Evolutionary conservation across 2,329 filamentous ascomycete genomes (phyloP).

Genomic region (Phialocephala sp.): DNA sequence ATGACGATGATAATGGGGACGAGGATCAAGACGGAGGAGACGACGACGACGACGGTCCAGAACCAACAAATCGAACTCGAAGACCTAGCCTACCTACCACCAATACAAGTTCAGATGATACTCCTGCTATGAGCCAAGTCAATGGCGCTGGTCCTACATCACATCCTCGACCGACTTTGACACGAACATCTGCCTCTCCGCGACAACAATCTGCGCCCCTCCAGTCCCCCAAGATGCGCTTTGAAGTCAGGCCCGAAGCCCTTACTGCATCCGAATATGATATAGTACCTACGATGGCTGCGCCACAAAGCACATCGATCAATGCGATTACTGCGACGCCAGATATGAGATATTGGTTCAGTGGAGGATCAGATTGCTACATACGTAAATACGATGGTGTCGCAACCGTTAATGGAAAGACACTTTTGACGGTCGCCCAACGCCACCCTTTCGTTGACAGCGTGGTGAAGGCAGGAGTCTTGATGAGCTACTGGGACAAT

Average conservation of each 20-base stretch:
- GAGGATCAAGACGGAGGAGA: constrained; percentile 56
- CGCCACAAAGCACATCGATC: constrained; percentile 93
- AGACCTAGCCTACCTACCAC: constrained; percentile 38
- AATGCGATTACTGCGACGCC: constrained; percentile 92
- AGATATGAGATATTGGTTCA: constrained; percentile 94
- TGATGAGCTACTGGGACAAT: constrained; percentile 99
- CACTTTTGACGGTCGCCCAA: constrained; percentile 92
- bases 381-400: constrained; percentile 97
- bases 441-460: constrained; percentile 96
- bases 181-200: constrained; percentile 41
- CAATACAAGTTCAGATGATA: constrained; percentile 40
- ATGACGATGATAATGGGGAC: constrained; percentile 48
- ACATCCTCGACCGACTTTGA: constrained; percentile 38
- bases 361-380: constrained; percentile 91
- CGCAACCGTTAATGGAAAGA: constrained; percentile 92
- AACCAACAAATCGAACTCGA: constrained; percentile 35
- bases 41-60: constrained; percentile 45
- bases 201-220: constrained; percentile 42
- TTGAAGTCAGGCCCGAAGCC: constrained; percentile 76
- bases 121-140: constrained; percentile 30
- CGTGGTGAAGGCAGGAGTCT: constrained; percentile 90
- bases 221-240: constrained; percentile 56
- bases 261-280: constrained; percentile 84
- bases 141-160: constrained; percentile 41
- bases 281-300: constrained; percentile 95